Base-by-base conservation (phyloP, 1,284 basidiomycete species). In the Thelephora terrestris region DNA sequence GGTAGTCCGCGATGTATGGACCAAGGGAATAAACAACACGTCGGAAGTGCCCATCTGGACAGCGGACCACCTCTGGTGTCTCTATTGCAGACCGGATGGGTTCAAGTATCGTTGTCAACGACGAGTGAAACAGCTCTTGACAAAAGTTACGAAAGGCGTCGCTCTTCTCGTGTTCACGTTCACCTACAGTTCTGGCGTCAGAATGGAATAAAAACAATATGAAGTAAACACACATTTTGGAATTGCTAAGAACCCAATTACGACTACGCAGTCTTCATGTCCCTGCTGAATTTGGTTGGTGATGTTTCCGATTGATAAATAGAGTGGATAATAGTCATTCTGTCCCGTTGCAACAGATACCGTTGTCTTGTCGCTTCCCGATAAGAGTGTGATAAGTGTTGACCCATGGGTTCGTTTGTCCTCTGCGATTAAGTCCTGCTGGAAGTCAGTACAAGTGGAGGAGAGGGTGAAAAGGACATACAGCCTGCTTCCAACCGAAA, bases 1-100 rank as follows among this genome's bases (percentile, higher is more conserved):
- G 62, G 46, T 64, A 64, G 40, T 64, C 61, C 4, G 59, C 59
- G 23, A 64, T 61, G 45, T 60, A 62, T 3, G 60, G 58, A 2
- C 59, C 62, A 20, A 64, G 24, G 7, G 56, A 52, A 46, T 56
- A 52, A 21, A 54, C 52, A 5, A 35, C 46, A 4, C 40, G 37
- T 16, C 51, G 43, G 36, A 37, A 54, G 43, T 54, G 45, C 3
- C 52, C 52, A 40, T 64, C 62, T 1, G 49, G 20, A 42, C 62
- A 64, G 4, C 32, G 49, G 0, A 53, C 42, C 0, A 62, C 47
- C 14, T 59, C 52, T 5, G 58, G 59, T 0, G 23, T 50, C 18
- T 48, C 50, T 56, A 63, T 63, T 7, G 17, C 47, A 0, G 53
- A 50, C 10, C 43, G 46, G 2, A 60, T 43, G 16, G 50, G 18